Evolutionary conservation across 192 early-diverging fungal genomes (phyloP), one percentile per base, ranked within the genome.

Genomic region (Coemansia sp.): DNA sequence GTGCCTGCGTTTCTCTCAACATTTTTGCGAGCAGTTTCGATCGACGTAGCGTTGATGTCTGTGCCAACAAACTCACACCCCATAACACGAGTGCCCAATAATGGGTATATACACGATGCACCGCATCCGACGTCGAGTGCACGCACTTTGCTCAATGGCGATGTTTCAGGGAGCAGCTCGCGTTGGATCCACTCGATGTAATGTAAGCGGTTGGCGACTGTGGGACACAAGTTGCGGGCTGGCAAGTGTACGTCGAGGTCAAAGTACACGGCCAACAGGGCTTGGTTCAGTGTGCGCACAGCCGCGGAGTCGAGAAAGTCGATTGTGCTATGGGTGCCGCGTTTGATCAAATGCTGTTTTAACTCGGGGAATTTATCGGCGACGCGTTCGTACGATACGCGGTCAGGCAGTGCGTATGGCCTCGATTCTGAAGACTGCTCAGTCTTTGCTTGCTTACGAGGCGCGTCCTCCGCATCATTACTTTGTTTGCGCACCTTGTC

Each of bases 41-140:
- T 65, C 0, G 86, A 88, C 0, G 78, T 79, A 15, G 75, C 28
- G 62, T 91, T 85, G 12, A 93, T 87, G 10, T 97, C 94, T 69
- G 91, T 89, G 6, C 82, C 93, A 0, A 92, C 54, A 68, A 95
- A 92, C 31, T 46, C 26, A 85, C 90, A 90, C n/a, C 63, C 61
- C 55, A 94, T 83, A 0, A 66, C 56, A 0, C 68, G 65, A 49
- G 86, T 87, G 9, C 87, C 93, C 11, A 97, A 68, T 12, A 97
- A 73, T 2, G 94, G 93, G 68, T 97, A 97, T 5, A 97, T 94
- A 55, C 93, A 94, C 4, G 93, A 94, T 0, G 94, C 90, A 0
- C 94, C 94, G 6, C 90, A 90, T 11, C 94, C 94, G 57, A 74
- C 60, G 37, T 81, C 78, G 19, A 81, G 42, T 0, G 71, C 76